A percentile compares a stretch with the other conserved stretches of the same genome.
phyloP scores from a whole-genome alignment of 148 eudicot species.

The Nyssa sinensis region DNA sequence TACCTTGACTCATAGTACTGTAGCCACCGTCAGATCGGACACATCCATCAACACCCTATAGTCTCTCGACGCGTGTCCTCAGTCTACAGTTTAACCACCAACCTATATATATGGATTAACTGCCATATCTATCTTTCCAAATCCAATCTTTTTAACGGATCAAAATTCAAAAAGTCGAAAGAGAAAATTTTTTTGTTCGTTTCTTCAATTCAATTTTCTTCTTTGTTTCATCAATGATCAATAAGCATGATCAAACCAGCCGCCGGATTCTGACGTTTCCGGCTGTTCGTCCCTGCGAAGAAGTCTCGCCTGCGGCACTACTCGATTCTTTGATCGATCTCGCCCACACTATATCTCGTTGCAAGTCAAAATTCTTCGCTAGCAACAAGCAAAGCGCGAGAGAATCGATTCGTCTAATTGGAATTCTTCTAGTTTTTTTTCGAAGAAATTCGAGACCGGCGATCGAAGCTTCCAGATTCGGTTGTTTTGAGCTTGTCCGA shows the following conservation, averaged over 20 bases:
- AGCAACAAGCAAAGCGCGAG: slow-evolving; percentile 46
- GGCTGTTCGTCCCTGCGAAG: slow-evolving; percentile 43
- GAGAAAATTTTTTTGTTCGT: not conserved
- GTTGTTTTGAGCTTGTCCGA: slow-evolving; percentile 37
- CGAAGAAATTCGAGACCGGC: slow-evolving; percentile 36
- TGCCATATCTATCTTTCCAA: not conserved
- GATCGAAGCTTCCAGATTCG: slow-evolving; percentile 3
- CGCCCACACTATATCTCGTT: slow-evolving; percentile 33
- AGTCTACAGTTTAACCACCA: not conserved
- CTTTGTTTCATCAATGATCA: slow-evolving; percentile 35
- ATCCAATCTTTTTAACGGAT: not conserved
- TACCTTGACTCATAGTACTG: not conserved
- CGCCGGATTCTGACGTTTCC: slow-evolving; percentile 82
- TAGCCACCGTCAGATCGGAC: not conserved
- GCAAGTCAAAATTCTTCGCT: slow-evolving; percentile 28
- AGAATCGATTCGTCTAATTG: slow-evolving; percentile 41
- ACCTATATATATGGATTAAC: slow-evolving; percentile 1
- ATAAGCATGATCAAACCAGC: slow-evolving; percentile 23
- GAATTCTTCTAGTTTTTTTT: slow-evolving; percentile 42
- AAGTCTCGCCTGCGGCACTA: slow-evolving; percentile 43
- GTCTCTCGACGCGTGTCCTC: slow-evolving; percentile 28
- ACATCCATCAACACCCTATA: slow-evolving; percentile 2
- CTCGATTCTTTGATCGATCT: slow-evolving; percentile 47
- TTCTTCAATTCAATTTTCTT: not conserved
- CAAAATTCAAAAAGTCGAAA: not conserved